Percentiles rank a stretch among this genome's conserved stretches.
Conservation (phyloP, 2,329 filamentous ascomycete genomes). For the Diaporthe citri region DNA sequence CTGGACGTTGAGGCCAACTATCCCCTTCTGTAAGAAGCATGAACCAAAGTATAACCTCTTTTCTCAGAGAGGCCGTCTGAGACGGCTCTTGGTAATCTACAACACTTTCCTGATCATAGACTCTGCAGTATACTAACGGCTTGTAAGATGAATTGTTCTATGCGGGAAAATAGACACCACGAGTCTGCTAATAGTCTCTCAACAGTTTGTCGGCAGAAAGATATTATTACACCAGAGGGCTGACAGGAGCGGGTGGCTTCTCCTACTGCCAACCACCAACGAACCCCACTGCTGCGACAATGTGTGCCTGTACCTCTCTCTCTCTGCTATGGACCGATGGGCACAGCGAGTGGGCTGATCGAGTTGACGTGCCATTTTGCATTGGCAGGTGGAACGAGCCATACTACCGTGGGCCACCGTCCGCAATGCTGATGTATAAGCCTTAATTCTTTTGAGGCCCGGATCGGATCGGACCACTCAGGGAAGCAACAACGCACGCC, state of each 20-base stretch:
- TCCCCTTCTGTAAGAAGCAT: background rate
- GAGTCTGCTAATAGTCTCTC: background rate
- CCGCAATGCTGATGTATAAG: background rate
- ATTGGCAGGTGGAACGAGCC: background rate
- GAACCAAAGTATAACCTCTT: background rate
- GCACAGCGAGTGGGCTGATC: background rate
- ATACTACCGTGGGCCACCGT: too few species aligned
- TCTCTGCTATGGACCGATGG: background rate
- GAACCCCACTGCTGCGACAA: background rate
- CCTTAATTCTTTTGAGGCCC: background rate
- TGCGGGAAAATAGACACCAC: background rate
- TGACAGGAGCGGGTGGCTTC: background rate
- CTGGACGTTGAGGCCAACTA: too few species aligned
- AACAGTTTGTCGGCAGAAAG: background rate
- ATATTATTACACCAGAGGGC: background rate
- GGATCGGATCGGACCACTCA: background rate
- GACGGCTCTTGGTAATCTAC: background rate
- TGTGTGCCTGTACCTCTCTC: background rate
- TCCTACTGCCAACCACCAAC: background rate
- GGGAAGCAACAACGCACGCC: background rate
- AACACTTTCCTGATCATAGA: too few species aligned
- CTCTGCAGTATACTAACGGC: fast-evolving
- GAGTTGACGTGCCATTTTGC: background rate
- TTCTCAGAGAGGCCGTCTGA: too few species aligned
- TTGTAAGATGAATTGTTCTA: background rate